Conservation (phyloP, 2,329 filamentous ascomycete genomes). For the Rhexocercosporidium sp. region DNA sequence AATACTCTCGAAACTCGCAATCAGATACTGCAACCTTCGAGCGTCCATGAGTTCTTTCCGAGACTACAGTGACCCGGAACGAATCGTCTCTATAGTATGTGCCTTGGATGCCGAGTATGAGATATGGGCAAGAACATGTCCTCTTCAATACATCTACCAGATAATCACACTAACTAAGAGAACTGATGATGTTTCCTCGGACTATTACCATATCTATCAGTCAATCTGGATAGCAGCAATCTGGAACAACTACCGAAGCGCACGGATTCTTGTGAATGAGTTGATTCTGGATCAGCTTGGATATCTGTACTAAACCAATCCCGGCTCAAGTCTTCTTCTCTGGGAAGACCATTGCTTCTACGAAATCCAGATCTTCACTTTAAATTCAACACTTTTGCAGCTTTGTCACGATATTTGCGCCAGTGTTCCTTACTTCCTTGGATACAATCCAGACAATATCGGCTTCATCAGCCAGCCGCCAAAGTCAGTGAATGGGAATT, state of each 20-base stretch:
- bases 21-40: constrained; percentile 34
- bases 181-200: constrained; percentile 33
- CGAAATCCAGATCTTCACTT: constrained; percentile 28
- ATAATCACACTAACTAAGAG: constrained; percentile 24
- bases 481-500: constrained; percentile 32
- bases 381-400: constrained; percentile 26
- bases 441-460: constrained; percentile 17
- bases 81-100: constrained; percentile 24
- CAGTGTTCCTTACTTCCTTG: constrained; percentile 34
- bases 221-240: constrained; percentile 33
- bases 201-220: constrained; percentile 37
- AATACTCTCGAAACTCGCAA: constrained; percentile 46
- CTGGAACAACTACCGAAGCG: constrained; percentile 37
- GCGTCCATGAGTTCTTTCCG: constrained; percentile 33
- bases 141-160: constrained; percentile 27
- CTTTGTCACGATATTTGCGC: constrained; percentile 37
- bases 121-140: constrained; percentile 26
- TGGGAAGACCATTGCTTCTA: constrained; percentile 17
- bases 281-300: constrained; percentile 33
- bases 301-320: constrained; percentile 26
- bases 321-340: constrained; percentile 12
- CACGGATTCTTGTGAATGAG: constrained; percentile 38
- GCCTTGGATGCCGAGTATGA: constrained; percentile 33
- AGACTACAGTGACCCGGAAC: constrained; percentile 33
- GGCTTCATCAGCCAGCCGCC: constrained; percentile 10